A percentile compares a stretch with the other conserved stretches of the same genome.
These are phyloP conservation scores for Breviolum minutum DNA, from an alignment of 73 alveolate species.

Conservation along the genomic window DNA sequence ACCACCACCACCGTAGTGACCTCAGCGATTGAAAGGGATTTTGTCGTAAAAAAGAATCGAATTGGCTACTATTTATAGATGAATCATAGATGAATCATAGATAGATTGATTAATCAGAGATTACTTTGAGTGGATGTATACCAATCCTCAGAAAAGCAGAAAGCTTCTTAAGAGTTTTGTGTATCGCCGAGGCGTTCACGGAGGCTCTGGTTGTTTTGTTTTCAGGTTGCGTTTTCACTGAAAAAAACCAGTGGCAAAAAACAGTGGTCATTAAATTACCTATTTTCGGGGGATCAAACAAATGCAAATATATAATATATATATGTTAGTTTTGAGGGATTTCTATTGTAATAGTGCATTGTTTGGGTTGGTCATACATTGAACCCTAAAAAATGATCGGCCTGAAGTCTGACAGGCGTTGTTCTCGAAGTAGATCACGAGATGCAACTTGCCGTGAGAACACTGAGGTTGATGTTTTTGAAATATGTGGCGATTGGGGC, in stretches of 20 bases:
- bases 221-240: background rate
- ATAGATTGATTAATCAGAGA: background rate
- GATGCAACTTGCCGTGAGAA: background rate
- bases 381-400: background rate
- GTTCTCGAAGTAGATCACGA: constrained; percentile 38
- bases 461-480: too few species aligned
- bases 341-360: background rate
- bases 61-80: background rate
- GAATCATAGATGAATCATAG: background rate
- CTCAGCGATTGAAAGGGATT: background rate
- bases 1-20: constrained; percentile 19
- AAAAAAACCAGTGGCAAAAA: background rate
- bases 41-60: background rate
- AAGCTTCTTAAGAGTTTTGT: background rate
- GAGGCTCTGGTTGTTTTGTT: background rate
- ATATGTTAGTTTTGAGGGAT: too few species aligned
- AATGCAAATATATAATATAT: too few species aligned
- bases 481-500: too few species aligned
- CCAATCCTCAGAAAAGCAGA: too few species aligned
- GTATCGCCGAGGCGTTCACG: constrained; percentile 10
- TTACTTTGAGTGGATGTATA: background rate
- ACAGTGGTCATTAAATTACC: background rate
- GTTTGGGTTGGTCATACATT: background rate
- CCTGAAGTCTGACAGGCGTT: constrained; percentile 13
- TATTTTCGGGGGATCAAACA: too few species aligned